Evolutionary conservation across 1,139 yeast species (phyloP).

Genomic region (Protomyces macrosporus): DNA sequence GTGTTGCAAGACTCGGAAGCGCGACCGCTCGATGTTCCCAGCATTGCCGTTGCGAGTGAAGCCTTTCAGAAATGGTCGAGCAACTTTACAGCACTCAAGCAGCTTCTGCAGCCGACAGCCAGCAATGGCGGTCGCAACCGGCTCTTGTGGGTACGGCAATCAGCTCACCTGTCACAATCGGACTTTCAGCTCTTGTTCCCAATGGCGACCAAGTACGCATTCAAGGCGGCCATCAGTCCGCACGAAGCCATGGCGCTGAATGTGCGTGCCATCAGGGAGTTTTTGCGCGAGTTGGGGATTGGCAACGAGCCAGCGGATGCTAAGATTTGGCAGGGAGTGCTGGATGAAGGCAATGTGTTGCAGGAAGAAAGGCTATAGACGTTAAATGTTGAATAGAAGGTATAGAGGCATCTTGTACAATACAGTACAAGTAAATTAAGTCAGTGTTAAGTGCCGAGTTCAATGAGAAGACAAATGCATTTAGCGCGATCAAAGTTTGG

Average conservation of each 20-base stretch:
- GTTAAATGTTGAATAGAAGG: background rate
- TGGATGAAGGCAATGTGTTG: background rate
- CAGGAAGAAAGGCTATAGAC: background rate
- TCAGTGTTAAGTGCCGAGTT: too few species aligned
- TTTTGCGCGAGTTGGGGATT: conserved; percentile 18
- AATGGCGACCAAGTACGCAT: conserved; percentile 28
- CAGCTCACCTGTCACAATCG: conserved; percentile 35
- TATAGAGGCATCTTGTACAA: background rate
- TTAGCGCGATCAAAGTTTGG: background rate
- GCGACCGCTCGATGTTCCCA: conserved; percentile 29
- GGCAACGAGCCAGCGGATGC: conserved; percentile 3
- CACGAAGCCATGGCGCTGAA: conserved; percentile 28
- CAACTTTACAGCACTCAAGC: conserved; percentile 29
- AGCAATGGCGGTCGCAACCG: conserved; percentile 12
- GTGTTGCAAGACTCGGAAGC: conserved; percentile 30
- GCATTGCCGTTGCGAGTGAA: conserved; percentile 30
- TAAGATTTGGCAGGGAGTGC: background rate
- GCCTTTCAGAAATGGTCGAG: conserved; percentile 31
- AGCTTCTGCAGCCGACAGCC: conserved; percentile 24
- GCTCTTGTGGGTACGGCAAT: conserved; percentile 33
- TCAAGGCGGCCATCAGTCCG: conserved; percentile 18
- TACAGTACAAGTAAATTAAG: too few species aligned
- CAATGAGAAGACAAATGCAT: background rate
- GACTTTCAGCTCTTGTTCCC: conserved; percentile 33
- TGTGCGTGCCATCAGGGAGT: conserved; percentile 30